Percentiles rank a stretch among this genome's conserved stretches.
phyloP scores from a whole-genome alignment of 352 stramenopile species.

The Phytophthora aleatoria region DNA sequence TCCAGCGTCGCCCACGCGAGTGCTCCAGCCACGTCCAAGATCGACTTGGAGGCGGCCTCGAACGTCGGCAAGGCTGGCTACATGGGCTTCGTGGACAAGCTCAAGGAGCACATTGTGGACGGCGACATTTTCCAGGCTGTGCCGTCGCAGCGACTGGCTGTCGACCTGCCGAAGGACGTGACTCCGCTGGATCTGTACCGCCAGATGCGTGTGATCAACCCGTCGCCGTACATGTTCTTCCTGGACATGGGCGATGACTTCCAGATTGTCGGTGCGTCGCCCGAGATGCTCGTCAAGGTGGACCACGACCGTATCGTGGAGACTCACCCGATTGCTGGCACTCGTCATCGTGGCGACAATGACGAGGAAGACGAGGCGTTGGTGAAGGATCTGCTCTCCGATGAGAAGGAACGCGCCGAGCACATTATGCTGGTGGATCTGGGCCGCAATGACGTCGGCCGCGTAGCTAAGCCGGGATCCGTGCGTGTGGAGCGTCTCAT shows the following conservation, averaged over 20 bases:
- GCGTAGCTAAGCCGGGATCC: conserved; percentile 79
- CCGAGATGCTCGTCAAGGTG: conserved; percentile 91
- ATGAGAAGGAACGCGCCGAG: conserved; percentile 91
- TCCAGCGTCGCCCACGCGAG: conserved; percentile 66
- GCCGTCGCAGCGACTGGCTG: conserved; percentile 77
- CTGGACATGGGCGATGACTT: conserved; percentile 86
- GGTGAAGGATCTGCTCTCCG: conserved; percentile 73
- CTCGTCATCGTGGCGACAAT: conserved; percentile 80
- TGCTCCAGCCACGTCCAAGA: conserved; percentile 39
- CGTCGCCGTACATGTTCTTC: conserved; percentile 92
- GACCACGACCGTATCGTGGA: conserved; percentile 83
- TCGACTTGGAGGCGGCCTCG: conserved; percentile 77
- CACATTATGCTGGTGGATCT: conserved; percentile 94
- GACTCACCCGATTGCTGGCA: conserved; percentile 91
- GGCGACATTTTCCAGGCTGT: conserved; percentile 92
- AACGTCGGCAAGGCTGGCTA: conserved; percentile 87
- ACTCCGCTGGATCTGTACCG: conserved; percentile 85
- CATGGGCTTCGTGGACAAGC: conserved; percentile 86
- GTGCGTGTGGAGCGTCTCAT: conserved; percentile 88
- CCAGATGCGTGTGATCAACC: conserved; percentile 90
- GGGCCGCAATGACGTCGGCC: conserved; percentile 89
- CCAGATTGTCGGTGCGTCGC: conserved; percentile 86
- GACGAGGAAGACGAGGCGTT: conserved; percentile 88
- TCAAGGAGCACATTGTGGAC: conserved; percentile 90
- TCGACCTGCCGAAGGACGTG: conserved; percentile 72